Evolutionary conservation across 192 early-diverging fungal genomes (phyloP), one percentile per base, ranked within the genome.

Genomic region (Coemansia sp.): DNA sequence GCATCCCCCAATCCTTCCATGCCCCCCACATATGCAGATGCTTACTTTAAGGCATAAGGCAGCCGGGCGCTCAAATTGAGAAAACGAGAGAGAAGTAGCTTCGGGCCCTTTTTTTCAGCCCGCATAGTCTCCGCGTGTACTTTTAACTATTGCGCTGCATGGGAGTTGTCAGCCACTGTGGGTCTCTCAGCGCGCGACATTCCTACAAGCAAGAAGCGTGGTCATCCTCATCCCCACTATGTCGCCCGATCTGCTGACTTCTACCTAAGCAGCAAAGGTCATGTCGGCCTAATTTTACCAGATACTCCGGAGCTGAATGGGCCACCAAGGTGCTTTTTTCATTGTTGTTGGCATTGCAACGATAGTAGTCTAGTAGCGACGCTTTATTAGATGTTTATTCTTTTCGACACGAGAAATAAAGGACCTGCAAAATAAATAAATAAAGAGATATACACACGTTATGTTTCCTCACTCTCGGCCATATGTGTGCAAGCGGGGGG

Each of bases 41-140:
- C 19, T 19, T 21, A 9, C 47, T 7, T 10, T 49, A 10, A 49
- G 47, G 47, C 47, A 21, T 19, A 19, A 49, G 23, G 6, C 47
- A 49, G 47, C 47, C 2, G 19, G 47, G 47, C 47, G 9, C 47
- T n/a, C 47, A 19, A 19, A 21, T 19, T 21, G 9, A 49, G 47
- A 49, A 49, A 21, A 19, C 23, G 19, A 21, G 47, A 49, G 8
- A 21, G 47, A 49, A 7, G 3, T 19, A 21, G 47, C 19, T 23
- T 49, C 47, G 19, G 47, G 47, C 19, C 19, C 8, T 49, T 21
- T 21, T 49, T 21, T 49, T 49, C 47, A 49, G 47, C 47, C 47
- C 47, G 47, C 47, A 49, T 49, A 9, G 47, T 19, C 47, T 49
- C 47, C 23, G 47, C 47, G 47, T 49, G 47, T 19, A 49, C 47